Evolutionary conservation across 192 early-diverging fungal genomes (phyloP).

Genomic region (Coemansia sp.): DNA sequence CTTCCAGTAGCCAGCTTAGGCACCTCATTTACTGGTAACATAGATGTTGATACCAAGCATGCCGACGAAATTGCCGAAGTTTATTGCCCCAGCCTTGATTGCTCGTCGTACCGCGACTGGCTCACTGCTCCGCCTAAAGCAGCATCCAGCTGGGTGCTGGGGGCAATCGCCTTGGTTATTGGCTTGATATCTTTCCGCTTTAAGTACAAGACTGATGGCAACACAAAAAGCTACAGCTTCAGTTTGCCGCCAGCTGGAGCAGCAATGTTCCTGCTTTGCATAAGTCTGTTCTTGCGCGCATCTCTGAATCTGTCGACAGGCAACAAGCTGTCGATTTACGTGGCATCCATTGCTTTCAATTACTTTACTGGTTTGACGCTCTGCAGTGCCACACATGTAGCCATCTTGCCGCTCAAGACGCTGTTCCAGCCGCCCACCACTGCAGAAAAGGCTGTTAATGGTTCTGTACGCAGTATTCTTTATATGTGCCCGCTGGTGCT

Average conservation of each 20-base stretch:
- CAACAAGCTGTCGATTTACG: conserved; percentile 6
- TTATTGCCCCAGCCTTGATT: conserved; percentile 10
- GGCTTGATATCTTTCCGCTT: not conserved
- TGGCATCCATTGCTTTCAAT: conserved; percentile 14
- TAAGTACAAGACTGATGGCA: not conserved
- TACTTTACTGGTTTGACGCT: conserved; percentile 7
- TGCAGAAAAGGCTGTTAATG: not conserved
- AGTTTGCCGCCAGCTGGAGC: conserved; percentile 1
- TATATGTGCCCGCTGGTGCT: conserved; percentile 5
- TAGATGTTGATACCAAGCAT: not conserved
- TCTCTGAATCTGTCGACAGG: conserved; percentile 3
- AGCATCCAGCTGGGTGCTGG: conserved; percentile 15
- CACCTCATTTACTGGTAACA: conserved; percentile 8
- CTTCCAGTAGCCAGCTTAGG: too few relatives aligned
- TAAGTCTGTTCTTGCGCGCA: conserved; percentile 23
- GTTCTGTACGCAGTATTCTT: not conserved
- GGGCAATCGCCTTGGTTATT: conserved; percentile 8
- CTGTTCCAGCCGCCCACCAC: conserved; percentile 12
- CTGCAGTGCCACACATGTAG: conserved; percentile 4
- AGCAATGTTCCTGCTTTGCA: conserved; percentile 3
- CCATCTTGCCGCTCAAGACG: not conserved
- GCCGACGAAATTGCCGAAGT: not conserved
- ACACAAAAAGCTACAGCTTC: not conserved
- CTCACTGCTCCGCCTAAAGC: conserved; percentile 8
- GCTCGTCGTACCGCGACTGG: conserved; percentile 26